These are phyloP conservation scores for Capsicum pubescens DNA, from an alignment of 257 asterid genomes.

Conservation along the genomic window DNA sequence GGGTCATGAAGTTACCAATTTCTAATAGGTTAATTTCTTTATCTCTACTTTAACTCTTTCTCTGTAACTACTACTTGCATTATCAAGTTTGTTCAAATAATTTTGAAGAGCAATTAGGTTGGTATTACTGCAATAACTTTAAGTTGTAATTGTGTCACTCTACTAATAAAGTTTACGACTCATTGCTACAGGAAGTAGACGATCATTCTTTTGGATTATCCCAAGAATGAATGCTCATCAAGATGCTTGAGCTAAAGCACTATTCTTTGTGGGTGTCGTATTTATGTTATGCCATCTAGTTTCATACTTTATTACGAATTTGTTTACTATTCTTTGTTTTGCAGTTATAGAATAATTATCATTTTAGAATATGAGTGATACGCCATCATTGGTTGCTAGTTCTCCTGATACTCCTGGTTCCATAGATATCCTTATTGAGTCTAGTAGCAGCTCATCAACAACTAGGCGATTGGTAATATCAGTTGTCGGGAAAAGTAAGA, in stretches of 20 bases:
- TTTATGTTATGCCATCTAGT: too few species aligned
- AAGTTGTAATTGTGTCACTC: conserved; percentile 8
- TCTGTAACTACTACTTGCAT: not conserved
- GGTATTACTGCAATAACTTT: not conserved
- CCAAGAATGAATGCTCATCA: conserved; percentile 16
- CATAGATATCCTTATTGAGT: too few species aligned
- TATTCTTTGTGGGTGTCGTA: too few species aligned
- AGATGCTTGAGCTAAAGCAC: not conserved
- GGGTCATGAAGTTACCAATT: not conserved
- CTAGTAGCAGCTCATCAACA: too few species aligned
- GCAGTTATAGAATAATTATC: too few species aligned
- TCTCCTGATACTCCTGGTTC: too few species aligned
- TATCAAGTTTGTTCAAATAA: not conserved
- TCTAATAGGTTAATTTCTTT: not conserved
- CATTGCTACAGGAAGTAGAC: not conserved
- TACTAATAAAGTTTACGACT: not conserved
- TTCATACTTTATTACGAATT: too few species aligned
- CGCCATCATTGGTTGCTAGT: too few species aligned
- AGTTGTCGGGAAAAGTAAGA: too few species aligned
- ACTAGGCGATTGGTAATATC: too few species aligned
- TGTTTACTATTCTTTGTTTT: too few species aligned
- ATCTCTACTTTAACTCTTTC: not conserved
- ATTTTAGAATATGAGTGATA: too few species aligned
- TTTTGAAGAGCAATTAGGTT: not conserved
- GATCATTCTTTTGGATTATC: conserved; percentile 21